Base-by-base conservation (phyloP, 2,329 filamentous ascomycete genomes). In the Xylaria digitata region DNA sequence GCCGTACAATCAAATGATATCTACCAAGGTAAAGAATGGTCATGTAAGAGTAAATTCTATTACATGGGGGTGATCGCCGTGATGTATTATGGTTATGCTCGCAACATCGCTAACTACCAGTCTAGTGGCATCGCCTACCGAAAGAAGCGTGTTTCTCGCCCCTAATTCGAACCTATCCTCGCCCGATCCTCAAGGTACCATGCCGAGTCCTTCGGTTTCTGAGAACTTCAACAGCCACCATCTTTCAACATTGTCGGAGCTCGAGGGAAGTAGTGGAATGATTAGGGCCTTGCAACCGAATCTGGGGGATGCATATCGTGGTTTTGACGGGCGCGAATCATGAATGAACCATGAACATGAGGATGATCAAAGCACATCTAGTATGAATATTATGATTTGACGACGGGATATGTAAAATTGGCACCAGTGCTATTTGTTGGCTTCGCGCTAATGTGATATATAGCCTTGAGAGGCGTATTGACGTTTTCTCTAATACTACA, bases 201-300 rank as follows among this genome's bases (percentile, higher is more conserved):
- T 26, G 13, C 17, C 19, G 42, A 56, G 52, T 56, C 50, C 50
- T 19, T 30, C 30, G 1, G 2, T 8, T 13, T 58, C 63, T 2
- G 30, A 48, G 9, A 46, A 58, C 23, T n/a, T 23, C 19, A 30
- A 43, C 13, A 45, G 32, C n/a, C 40, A 58, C 6, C 53, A 60
- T 32, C 8, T 54, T 52, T 66, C 63, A 19, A 48, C 46, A 34
- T 2, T 66, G 21, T 66, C 63, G 3, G 66, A 68, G 49, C 55
- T 68, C 7, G 66, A 68, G 26, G 66, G 63, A 6, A 63, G 55
- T 49, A 61, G 9, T 49, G 42, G 37, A 19, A 49, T 42, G 13
- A 19, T 43, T 43, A 23, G 26, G 17, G 37, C 43, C 17, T 13
- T 45, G 40, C 40, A 43, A 15, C 52, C 15, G 4, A 26, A 50